These are phyloP conservation scores for Claviceps purpurea DNA, from an alignment of 2,329 filamentous ascomycete genomes.

Conservation along the genomic window DNA sequence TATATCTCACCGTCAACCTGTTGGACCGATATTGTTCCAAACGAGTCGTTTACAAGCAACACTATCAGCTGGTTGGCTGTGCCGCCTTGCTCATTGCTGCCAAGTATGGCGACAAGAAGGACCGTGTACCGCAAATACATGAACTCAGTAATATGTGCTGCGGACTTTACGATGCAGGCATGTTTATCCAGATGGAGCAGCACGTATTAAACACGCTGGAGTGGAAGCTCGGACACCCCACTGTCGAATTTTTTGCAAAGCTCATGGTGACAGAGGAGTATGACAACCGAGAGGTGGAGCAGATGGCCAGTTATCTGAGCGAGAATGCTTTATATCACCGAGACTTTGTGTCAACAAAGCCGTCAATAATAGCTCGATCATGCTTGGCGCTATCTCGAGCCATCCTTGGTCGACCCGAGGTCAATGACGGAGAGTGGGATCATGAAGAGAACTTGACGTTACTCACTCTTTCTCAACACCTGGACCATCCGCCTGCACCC, in stretches of 20 bases:
- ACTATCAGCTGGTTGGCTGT: constrained; percentile 96
- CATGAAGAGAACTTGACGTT: constrained; percentile 56
- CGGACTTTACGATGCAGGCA: constrained; percentile 93
- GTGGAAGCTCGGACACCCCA: constrained; percentile 92
- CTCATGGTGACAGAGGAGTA: constrained; percentile 69
- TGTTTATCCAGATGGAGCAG: constrained; percentile 99
- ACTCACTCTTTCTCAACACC: constrained; percentile 43
- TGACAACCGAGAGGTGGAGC: constrained; percentile 75
- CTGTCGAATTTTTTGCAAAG: constrained; percentile 86
- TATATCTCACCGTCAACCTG: constrained; percentile 93
- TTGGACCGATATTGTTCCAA: constrained; percentile 96
- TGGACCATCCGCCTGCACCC: constrained; percentile 44
- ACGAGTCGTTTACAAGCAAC: constrained; percentile 95
- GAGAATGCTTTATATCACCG: constrained; percentile 94
- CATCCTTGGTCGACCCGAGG: constrained; percentile 69
- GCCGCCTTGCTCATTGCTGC: constrained; percentile 90
- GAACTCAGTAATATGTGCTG: constrained; percentile 99
- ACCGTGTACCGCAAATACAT: constrained; percentile 91
- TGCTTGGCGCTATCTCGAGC: constrained; percentile 77
- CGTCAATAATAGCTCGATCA: constrained; percentile 80
- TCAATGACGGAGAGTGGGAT: constrained; percentile 64
- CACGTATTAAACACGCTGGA: constrained; percentile 95
- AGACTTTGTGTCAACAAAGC: constrained; percentile 86
- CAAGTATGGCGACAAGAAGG: constrained; percentile 98
- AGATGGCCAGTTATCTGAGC: constrained; percentile 87